These are phyloP conservation scores for Saccharomyces jurei DNA, from an alignment of 805 yeast genomes.

Conservation along the genomic window DNA sequence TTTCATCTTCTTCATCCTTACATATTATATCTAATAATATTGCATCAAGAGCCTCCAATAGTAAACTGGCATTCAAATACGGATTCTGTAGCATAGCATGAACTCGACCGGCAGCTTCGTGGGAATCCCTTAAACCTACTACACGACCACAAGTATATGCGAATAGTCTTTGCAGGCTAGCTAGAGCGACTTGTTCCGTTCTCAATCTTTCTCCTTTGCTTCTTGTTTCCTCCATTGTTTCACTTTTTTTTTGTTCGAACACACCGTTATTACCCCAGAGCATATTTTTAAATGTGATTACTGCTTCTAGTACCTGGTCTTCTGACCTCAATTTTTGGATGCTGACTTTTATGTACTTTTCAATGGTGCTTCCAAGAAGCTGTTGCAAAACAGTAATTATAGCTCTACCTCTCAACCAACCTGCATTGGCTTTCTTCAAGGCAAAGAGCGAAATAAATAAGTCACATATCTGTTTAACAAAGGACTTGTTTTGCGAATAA, in stretches of 20 bases:
- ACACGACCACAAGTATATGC: constrained; percentile 61
- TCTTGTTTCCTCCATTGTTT: constrained; percentile 24
- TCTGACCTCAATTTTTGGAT: constrained; percentile 24
- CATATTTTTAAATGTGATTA: constrained; percentile 25
- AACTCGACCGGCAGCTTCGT: constrained; percentile 49
- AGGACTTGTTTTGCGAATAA: constrained; percentile 32
- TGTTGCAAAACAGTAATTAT: constrained; percentile 75
- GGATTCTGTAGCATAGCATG: constrained; percentile 71
- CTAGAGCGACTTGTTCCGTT: constrained; percentile 50
- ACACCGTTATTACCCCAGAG: constrained; percentile 51
- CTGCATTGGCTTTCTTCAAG: constrained; percentile 48
- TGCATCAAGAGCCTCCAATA: constrained; percentile 52
- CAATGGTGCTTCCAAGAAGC: constrained; percentile 79
- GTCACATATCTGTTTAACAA: constrained; percentile 78
- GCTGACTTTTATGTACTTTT: constrained; percentile 47
- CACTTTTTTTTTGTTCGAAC: constrained; percentile 34
- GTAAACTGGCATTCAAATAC: constrained; percentile 54
- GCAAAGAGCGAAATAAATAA: constrained; percentile 63
- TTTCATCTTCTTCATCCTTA: not conserved
- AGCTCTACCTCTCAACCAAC: constrained; percentile 81
- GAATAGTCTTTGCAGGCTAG: constrained; percentile 49
- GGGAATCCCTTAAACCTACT: constrained; percentile 62
- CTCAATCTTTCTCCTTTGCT: constrained; percentile 43
- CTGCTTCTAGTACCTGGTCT: constrained; percentile 37
- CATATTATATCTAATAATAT: constrained; percentile 34